Evolutionary conservation across 1,284 basidiomycete species (phyloP), one percentile per base, ranked within the genome.

Genomic region (Vanrija sp.): DNA sequence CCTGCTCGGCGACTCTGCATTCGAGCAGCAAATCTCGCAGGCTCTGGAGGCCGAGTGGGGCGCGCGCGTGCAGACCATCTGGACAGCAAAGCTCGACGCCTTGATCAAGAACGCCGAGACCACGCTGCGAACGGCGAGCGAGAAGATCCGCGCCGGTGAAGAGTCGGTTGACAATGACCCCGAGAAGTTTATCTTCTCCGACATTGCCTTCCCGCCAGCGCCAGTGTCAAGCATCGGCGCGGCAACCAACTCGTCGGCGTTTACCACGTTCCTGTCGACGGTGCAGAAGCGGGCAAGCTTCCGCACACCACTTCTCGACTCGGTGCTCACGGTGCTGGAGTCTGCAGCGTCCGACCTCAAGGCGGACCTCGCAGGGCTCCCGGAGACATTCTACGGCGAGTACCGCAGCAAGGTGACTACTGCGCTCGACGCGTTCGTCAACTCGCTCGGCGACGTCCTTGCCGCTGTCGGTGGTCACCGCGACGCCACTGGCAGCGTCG

Each of bases 261-360:
- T 75, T 45, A 61, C 60, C 12, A 48, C 54, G 5, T 77, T 76
- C 61, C 48, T 70, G 19, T 41, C 61, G 0, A 59, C 64, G 6
- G 49, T 76, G 6, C 61, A 65, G 36, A 67, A 71, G 41, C 61
- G 74, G 2, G 57, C 66, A 2, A 56, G 61, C 2, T 60, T 53
- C 27, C 66, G 76, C 12, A 76, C 75, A 0, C 68, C 72, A 5
- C 44, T 66, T 2, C 61, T 76, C 22, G 72, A 76, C 43, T 18
- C 37, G 1, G 64, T 73, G 3, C 56, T 76, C 3, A 36, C 22
- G 5, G 53, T 53, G 8, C 59, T 75, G 4, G 76, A 77, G 51
- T 19, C 42, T 1, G 35, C 57, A 1, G 67, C 73, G 0, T 38
- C 45, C 14, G 62, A 61, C 9, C 61, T 76, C 43, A 61, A 66